phyloP scores from a whole-genome alignment of 441 rosid species.

The Metrosideros polymorpha region DNA sequence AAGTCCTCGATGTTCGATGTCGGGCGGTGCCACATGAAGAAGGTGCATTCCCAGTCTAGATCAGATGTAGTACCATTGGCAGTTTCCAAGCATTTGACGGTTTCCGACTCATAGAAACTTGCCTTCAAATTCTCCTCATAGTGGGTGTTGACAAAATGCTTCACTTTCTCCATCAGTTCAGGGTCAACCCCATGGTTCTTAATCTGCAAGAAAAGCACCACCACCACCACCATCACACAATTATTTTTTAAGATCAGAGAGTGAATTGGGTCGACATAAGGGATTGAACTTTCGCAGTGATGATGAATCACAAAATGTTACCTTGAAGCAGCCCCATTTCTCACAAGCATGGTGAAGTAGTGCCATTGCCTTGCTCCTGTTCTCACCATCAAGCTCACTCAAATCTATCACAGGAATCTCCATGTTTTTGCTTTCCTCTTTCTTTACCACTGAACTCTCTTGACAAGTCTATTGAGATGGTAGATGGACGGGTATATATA shows the following conservation, averaged over 20 bases:
- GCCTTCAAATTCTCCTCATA: conserved; percentile 61
- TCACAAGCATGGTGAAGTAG: conserved; percentile 72
- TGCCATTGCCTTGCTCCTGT: conserved; percentile 53
- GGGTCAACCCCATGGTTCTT: conserved; percentile 72
- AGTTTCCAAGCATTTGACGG: conserved; percentile 30
- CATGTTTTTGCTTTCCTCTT: conserved; percentile 23
- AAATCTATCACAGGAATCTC: conserved; percentile 66
- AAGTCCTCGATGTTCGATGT: conserved; percentile 1
- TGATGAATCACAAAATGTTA: background rate
- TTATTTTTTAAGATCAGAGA: background rate
- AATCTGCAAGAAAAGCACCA: conserved; percentile 30
- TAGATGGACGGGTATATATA: background rate
- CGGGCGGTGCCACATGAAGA: conserved; percentile 71
- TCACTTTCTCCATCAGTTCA: conserved; percentile 68
- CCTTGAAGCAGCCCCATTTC: conserved; percentile 93
- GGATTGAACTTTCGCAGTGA: background rate
- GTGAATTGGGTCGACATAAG: background rate
- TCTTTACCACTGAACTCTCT: background rate
- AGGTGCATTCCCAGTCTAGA: conserved; percentile 78
- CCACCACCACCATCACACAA: background rate
- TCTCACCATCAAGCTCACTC: conserved; percentile 50
- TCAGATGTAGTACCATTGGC: conserved; percentile 23
- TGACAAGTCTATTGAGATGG: background rate
- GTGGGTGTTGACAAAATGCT: conserved; percentile 49
- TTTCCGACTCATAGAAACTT: conserved; percentile 53